Conservation (phyloP, 345 rosid species). For the Corymbia maculata region DNA sequence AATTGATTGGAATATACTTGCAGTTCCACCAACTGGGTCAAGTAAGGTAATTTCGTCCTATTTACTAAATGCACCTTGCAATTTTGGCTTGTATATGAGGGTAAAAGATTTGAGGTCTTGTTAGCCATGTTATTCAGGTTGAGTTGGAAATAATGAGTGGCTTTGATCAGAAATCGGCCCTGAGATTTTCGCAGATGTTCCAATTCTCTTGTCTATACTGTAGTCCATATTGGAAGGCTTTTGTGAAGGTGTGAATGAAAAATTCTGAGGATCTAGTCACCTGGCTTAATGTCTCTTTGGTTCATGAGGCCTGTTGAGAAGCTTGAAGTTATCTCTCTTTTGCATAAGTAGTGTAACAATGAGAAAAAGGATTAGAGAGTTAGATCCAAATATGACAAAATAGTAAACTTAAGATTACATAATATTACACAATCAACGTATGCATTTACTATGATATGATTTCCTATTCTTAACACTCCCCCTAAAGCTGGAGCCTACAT, state of each 20-base stretch:
- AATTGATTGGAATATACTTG: slow-evolving; percentile 91
- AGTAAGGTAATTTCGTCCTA: slow-evolving; percentile 37
- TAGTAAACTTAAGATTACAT: not conserved
- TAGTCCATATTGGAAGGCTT: not conserved
- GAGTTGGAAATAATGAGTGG: not conserved
- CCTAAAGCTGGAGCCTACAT: not conserved
- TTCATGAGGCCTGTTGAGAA: not conserved
- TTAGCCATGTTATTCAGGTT: not conserved
- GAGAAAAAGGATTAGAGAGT: not conserved
- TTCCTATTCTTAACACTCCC: not conserved
- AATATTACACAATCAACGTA: not conserved
- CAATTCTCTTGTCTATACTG: not conserved
- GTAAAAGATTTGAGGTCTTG: not conserved
- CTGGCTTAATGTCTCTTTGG: not conserved
- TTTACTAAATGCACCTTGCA: not conserved
- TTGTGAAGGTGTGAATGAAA: not conserved
- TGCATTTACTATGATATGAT: not conserved
- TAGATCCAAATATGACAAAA: not conserved
- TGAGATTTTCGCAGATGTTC: not conserved
- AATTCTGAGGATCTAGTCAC: not conserved
- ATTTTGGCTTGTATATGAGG: not conserved
- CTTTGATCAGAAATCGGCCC: not conserved
- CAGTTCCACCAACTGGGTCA: slow-evolving; percentile 80
- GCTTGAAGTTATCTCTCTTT: not conserved
- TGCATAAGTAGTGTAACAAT: not conserved